Base-by-base conservation (phyloP, 1,284 basidiomycete species). In the Cryptococcus hybrid region DNA sequence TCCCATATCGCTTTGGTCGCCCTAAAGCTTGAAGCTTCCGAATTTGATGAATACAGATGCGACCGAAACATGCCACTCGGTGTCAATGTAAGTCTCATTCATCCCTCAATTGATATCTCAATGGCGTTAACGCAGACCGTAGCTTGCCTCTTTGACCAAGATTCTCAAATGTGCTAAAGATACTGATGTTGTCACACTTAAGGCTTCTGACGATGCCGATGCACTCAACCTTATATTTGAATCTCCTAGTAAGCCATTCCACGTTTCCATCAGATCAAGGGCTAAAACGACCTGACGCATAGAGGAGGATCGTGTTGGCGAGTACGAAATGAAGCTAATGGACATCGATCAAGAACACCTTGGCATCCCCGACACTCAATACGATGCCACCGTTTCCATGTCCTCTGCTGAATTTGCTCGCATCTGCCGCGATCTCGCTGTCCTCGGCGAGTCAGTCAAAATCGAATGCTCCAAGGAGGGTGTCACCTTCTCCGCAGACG, bases 271-370 rank as follows among this genome's bases (percentile, higher is more conserved):
- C 30, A 30, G 30, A 30, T 30, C 30, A 30, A 30, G 30, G 30
- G 30, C 40, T 48, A 40, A 9, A 13, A 8, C 38, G 30, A 44
- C 6, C 36, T 35, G 18, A 42, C 37, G 38, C 35, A 47, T 54
- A 95, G 92, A 88, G 78, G 86, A 89, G 8, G 95, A 98, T 78
- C 87, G 96, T 56, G 88, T 99, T 55, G 93, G 92, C 30, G 92
- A 99, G 76, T 99, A 98, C 80, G 94, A 97, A 71, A 92, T 99
- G 88, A 99, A 98, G 79, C 86, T 99, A 55, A 98, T 99, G 94
- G 96, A 99, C 73, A 99, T 99, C 70, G 95, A 99, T 78, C 83
- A 89, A 39, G 96, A 99, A 79, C 88, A 88, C 57, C 88, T 99
- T 55, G 90, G 90, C 52, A 98, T 99, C 69, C 96, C 96, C n/a